These are phyloP conservation scores for Astragalus membranaceus DNA, from an alignment of 306 rosid species.

Conservation along the genomic window DNA sequence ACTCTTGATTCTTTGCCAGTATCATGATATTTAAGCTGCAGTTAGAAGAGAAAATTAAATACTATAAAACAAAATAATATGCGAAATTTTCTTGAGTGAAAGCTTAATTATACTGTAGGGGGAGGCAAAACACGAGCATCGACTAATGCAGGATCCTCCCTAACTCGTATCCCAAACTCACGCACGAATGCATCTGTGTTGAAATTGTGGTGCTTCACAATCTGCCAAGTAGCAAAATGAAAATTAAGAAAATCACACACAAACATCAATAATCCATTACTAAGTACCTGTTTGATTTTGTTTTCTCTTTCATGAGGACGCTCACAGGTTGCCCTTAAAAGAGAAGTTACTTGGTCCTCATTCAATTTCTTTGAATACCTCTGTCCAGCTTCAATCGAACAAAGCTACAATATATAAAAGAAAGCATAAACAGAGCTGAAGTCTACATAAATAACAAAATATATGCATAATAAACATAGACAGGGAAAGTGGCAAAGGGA, in stretches of 20 bases:
- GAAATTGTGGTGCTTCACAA: slow-evolving; percentile 22
- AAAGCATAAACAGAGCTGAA: background rate
- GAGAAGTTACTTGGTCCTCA: slow-evolving; percentile 48
- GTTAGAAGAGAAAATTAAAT: background rate
- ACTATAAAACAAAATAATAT: background rate
- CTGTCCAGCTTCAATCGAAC: slow-evolving; percentile 52
- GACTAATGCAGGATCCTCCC: slow-evolving; percentile 1
- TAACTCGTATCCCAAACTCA: slow-evolving; percentile 46
- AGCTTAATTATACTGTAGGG: slow-evolving; percentile 36
- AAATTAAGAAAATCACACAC: background rate
- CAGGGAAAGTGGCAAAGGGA: background rate
- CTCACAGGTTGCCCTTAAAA: slow-evolving; percentile 66
- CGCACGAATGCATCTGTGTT: slow-evolving; percentile 1
- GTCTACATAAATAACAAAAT: background rate
- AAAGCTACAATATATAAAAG: slow-evolving; percentile 31
- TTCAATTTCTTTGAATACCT: slow-evolving; percentile 53
- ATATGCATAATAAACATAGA: background rate
- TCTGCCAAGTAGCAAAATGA: slow-evolving; percentile 2
- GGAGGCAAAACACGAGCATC: slow-evolving; percentile 70
- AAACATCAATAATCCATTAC: background rate
- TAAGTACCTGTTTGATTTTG: slow-evolving; percentile 25
- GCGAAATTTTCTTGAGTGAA: background rate
- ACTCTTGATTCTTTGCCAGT: slow-evolving; percentile 36
- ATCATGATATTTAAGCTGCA: slow-evolving; percentile 59
- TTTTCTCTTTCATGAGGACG: slow-evolving; percentile 34